Conservation (phyloP, 2,329 filamentous ascomycete species). For the Fusarium mangiferae region DNA sequence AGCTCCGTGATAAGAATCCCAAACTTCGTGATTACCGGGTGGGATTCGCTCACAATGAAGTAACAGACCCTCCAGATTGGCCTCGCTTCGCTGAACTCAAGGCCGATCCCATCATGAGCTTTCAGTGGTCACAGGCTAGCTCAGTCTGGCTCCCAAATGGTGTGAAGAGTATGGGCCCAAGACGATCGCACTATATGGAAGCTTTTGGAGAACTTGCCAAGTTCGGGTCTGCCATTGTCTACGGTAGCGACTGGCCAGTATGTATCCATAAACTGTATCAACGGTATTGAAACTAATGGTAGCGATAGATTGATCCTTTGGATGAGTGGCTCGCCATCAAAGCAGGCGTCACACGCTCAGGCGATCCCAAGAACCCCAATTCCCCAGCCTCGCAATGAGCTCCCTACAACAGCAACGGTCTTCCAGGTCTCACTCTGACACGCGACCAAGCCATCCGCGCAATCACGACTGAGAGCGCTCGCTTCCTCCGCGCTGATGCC, state of each 20-base stretch:
- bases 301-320: conserved; percentile 27
- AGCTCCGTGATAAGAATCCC: neutral
- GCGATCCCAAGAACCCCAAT: conserved; percentile 32
- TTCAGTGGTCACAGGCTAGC: conserved; percentile 36
- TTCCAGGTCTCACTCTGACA: conserved; percentile 6
- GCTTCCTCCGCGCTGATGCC: conserved; percentile 28
- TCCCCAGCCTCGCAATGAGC: conserved; percentile 28
- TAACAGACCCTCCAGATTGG: conserved; percentile 29
- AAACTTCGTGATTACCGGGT: neutral
- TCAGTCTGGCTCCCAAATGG: conserved; percentile 21
- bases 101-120: conserved; percentile 34
- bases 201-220: conserved; percentile 27
- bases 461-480: conserved; percentile 20
- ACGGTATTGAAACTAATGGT: rapidly evolving
- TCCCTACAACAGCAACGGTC: conserved; percentile 17
- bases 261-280: neutral
- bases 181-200: conserved; percentile 42
- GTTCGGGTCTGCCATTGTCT: conserved; percentile 5
- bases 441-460: conserved; percentile 18
- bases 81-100: conserved; percentile 31
- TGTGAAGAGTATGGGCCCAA: conserved; percentile 22
- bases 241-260: conserved; percentile 38
- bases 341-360: conserved; percentile 26
- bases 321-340: conserved; percentile 39
- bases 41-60: conserved; percentile 32